phyloP scores from a whole-genome alignment of 768 basidiomycete genomes.

The Lanmaoa pseudosensibilis region DNA sequence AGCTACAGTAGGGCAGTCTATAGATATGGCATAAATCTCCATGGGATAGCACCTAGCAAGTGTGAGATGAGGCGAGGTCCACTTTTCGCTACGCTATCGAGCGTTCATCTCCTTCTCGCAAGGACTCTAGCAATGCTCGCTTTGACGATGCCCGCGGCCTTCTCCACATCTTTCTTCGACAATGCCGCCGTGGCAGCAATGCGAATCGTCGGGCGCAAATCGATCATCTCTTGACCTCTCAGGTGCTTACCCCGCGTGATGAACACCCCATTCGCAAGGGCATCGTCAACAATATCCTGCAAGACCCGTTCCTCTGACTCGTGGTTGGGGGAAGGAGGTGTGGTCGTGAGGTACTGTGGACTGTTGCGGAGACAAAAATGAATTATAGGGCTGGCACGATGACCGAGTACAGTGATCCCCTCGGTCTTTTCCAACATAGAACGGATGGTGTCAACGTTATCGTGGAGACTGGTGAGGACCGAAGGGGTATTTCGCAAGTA shows the following conservation, averaged over 20 bases:
- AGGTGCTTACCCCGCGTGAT: constrained; percentile 83
- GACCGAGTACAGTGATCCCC: constrained; percentile 80
- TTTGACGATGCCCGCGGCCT: constrained; percentile 75
- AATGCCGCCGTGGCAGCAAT: constrained; percentile 78
- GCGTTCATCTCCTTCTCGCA: constrained; percentile 49
- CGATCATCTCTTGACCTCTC: constrained; percentile 78
- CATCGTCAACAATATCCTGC: constrained; percentile 93
- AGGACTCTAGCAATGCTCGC: constrained; percentile 73
- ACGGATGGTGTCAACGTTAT: constrained; percentile 80
- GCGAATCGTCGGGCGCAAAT: constrained; percentile 81
- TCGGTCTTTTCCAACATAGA: constrained; percentile 78
- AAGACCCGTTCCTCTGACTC: constrained; percentile 74
- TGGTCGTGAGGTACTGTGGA: constrained; percentile 19
- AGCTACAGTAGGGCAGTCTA: constrained; percentile 22
- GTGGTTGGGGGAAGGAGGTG: constrained; percentile 45
- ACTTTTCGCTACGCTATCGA: no score
- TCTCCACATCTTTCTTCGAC: constrained; percentile 89
- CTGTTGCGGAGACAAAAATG: constrained; percentile 66
- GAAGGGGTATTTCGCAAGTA: constrained; percentile 75
- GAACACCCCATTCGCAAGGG: constrained; percentile 76
- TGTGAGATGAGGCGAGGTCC: background rate
- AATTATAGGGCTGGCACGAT: constrained; percentile 83
- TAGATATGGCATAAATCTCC: constrained; percentile 34
- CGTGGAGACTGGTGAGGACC: constrained; percentile 72
- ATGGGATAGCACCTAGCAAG: background rate